Evolutionary conservation across 345 rosid genomes (phyloP), one percentile per base, ranked within the genome.

Genomic region (Salix koriyanagi): DNA sequence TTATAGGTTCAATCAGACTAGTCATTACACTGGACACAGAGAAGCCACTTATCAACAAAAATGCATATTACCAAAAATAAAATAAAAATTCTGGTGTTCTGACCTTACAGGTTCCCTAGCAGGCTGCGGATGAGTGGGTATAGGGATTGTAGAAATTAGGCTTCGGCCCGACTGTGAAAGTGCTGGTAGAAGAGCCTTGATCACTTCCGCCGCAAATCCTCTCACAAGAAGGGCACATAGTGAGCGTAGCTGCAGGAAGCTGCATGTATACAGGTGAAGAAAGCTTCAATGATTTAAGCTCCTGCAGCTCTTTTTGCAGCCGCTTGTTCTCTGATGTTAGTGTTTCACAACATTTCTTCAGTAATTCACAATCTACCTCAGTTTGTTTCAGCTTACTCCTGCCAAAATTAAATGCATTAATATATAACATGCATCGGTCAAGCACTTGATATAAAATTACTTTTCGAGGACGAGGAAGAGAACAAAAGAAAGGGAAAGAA

Each of bases 351-450:
- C 91, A 86, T 82, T 83, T 86, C 84, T 83, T 91, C 74, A 89
- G 66, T 26, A 88, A 79, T 79, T 88, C 90, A 72, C 85, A 88
- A 64, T 91, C 89, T 76, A 82, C 83, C 75, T 88, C 94, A 12
- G 89, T 88, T 48, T 91, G 91, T 84, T 89, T 89, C 84, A 91
- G 84, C 85, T 89, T 91, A 69, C 88, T 89, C 88, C 94, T 90
- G 76, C 60, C 30, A 18, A 44, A 65, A 46, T 46, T 46, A 67
- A 15, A 8, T 1, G 39, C 5, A 19, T 14, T 13, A 7, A 6
- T 8, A 25, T 21, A 30, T 8, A 23, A 4, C 66, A 30, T 25
- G 10, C 23, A 36, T 48, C 19, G 74, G 18, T 28, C 74, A 48
- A 30, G 37, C 42, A 23, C 26, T 32, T 32, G 36, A 6, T 30